These are phyloP conservation scores for Ophiocordyceps sinensis DNA, from an alignment of 2,329 filamentous ascomycete genomes.

Conservation along the genomic window DNA sequence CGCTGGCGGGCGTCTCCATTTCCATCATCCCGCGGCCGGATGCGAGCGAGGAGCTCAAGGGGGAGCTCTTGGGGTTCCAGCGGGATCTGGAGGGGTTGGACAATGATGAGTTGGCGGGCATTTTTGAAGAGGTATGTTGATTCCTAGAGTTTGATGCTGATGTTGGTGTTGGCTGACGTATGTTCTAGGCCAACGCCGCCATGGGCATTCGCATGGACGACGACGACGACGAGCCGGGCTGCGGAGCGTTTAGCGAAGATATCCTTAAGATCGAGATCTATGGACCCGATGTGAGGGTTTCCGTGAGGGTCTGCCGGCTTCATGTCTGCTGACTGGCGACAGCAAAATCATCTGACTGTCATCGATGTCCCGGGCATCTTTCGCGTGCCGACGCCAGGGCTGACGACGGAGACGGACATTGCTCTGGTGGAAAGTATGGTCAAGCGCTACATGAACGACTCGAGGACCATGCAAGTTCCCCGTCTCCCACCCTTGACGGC, in stretches of 20 bases:
- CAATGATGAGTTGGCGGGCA: conserved; percentile 14
- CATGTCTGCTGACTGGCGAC: not conserved
- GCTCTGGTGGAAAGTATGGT: conserved; percentile 32
- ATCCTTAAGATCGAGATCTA: conserved; percentile 23
- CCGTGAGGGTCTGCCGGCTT: not conserved
- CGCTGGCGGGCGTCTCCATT: conserved; percentile 22
- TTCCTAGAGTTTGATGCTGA: not conserved
- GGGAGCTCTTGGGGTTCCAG: conserved; percentile 11
- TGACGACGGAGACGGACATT: conserved; percentile 31
- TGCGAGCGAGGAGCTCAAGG: conserved; percentile 2
- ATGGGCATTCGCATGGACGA: conserved; percentile 27
- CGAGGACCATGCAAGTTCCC: conserved; percentile 24
- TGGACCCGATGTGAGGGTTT: conserved; percentile 20
- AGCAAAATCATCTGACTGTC: conserved; percentile 30
- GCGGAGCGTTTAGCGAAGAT: conserved; percentile 29
- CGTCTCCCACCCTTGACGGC: not conserved
- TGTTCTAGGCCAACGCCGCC: conserved; percentile 20
- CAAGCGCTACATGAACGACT: conserved; percentile 27
- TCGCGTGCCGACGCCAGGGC: conserved; percentile 19
- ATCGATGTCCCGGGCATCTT: conserved; percentile 44
- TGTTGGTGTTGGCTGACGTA: not conserved
- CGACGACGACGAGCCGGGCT: conserved; percentile 4
- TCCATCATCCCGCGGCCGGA: conserved; percentile 20
- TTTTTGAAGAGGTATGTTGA: conserved; percentile 24
- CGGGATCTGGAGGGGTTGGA: conserved; percentile 10